Base-by-base conservation (phyloP, 352 stramenopile species). In the Pythium biforme region DNA sequence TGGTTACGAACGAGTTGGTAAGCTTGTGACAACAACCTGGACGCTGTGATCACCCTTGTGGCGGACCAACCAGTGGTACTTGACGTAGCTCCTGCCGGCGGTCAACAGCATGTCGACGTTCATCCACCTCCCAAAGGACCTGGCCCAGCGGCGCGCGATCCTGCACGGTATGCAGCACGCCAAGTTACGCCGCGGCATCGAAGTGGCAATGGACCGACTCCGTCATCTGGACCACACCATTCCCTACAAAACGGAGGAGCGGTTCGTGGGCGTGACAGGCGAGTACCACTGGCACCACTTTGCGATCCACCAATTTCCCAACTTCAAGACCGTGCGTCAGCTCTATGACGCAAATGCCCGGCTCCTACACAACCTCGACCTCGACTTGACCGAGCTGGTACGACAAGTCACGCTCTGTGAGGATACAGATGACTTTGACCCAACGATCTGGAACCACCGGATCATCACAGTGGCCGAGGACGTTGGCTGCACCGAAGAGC, bases 351-450 rank as follows among this genome's bases (percentile, higher is more conserved):
- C 69, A 4, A 56, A 84, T 6, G 54, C 73, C 19, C 68, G 63
- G 7, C 78, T 75, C 57, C 65, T 74, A 29, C 40, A 75, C 19
- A 83, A 78, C 37, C 72, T 83, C 53, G 75, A 87, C 55, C 81
- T 86, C 52, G 78, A 48, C 9, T 73, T 87, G 25, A 77, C 75
- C 7, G 76, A 81, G 54, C 59, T 67, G 15, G 29, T 86, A 4
- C 75, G 75, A 12, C 59, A 86, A 43, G 66, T 79, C 7, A 83
- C 75, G 19, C 54, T 85, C 3, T 17, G 19, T 8, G 40, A 48
- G 19, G 34, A 40, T 11, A 40, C 34, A 11, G 34, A 40, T 4
- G 34, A 40, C 34, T 5, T 11, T 2, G 64, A 68, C 19, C 55
- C 57, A 15, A 72, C 51, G 10, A 73, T 81, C 5, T 75, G 55